These are phyloP conservation scores for Pseudogymnoascus sp. DNA, from an alignment of 2,329 filamentous ascomycete species.

Conservation along the genomic window DNA sequence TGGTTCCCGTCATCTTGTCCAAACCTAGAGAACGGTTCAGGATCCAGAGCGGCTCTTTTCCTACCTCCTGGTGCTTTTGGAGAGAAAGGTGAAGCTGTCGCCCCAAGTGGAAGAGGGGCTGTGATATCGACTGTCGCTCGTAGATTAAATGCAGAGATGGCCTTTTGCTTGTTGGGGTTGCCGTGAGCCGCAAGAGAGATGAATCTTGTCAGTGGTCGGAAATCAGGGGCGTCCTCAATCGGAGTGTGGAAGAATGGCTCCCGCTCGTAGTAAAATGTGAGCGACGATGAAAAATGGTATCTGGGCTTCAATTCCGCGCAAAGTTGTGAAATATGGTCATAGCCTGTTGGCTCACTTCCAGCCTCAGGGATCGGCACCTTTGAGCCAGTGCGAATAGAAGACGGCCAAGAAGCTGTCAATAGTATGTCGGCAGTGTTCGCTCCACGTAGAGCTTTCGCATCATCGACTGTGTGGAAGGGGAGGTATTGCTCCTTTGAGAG, in stretches of 20 bases:
- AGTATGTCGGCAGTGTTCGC: constrained; percentile 78
- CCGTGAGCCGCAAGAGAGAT: constrained; percentile 77
- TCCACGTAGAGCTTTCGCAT: constrained; percentile 67
- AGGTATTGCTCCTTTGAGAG: constrained; percentile 64
- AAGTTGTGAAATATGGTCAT: constrained; percentile 68
- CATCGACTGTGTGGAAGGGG: constrained; percentile 69
- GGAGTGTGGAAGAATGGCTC: constrained; percentile 78
- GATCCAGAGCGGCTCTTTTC: constrained; percentile 34
- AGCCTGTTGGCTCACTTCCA: constrained; percentile 42
- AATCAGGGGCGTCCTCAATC: constrained; percentile 43
- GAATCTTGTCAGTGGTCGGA: constrained; percentile 69
- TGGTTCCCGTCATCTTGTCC: constrained; percentile 36
- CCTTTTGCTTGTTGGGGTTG: constrained; percentile 70
- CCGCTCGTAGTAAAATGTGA: constrained; percentile 65
- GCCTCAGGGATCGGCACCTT: constrained; percentile 50
- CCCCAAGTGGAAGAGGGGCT: constrained; percentile 56
- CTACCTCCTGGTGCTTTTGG: constrained; percentile 48
- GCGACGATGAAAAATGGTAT: constrained; percentile 75
- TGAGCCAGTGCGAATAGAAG: constrained; percentile 61
- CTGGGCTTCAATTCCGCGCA: constrained; percentile 75
- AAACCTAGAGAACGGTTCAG: constrained; percentile 46
- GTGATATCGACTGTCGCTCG: constrained; percentile 54
- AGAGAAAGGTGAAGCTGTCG: constrained; percentile 68
- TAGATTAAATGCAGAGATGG: constrained; percentile 70
- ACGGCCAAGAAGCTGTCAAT: constrained; percentile 80